A percentile compares a stretch with the other conserved stretches of the same genome.
Evolutionary conservation across 805 yeast genomes (phyloP).

Genomic region (Blastobotrys robertii): DNA sequence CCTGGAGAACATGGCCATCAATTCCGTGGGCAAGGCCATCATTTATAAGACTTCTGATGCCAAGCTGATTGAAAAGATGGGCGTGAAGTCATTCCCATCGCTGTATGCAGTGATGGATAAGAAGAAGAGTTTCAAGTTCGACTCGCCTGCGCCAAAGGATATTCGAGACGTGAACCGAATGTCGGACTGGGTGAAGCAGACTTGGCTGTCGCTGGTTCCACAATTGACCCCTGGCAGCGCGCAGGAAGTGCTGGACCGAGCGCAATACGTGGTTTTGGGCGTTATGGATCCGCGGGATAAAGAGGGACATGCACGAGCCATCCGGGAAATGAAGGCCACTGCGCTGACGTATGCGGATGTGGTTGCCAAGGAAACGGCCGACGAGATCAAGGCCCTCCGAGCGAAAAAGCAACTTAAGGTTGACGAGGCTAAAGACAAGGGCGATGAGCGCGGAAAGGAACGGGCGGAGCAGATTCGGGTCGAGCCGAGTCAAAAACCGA

Average conservation of each 20-base stretch:
- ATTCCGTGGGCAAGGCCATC: conserved; percentile 25
- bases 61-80: conserved; percentile 20
- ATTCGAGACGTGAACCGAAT: conserved; percentile 24
- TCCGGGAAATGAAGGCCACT: conserved; percentile 23
- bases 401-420: conserved; percentile 23
- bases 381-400: conserved; percentile 21
- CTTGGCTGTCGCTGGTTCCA: conserved; percentile 29
- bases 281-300: conserved; percentile 24
- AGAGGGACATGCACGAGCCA: conserved; percentile 15
- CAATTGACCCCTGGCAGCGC: conserved; percentile 29
- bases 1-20: conserved; percentile 25
- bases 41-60: conserved; percentile 22
- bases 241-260: conserved; percentile 21
- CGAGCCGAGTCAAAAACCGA: conserved; percentile 14
- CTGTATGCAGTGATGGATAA: conserved; percentile 23
- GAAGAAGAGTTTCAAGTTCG: conserved; percentile 16
- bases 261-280: conserved; percentile 25
- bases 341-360: conserved; percentile 22
- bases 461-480: conserved; percentile 23
- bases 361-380: conserved; percentile 15
- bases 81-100: conserved; percentile 24
- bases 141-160: conserved; percentile 25
- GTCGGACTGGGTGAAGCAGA: conserved; percentile 24
- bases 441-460: conserved; percentile 23
- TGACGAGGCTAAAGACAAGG: conserved; percentile 26